A percentile compares a stretch with the other conserved stretches of the same genome.
These are phyloP conservation scores for Ambrosia hybrid DNA, from an alignment of 140 eudicot species.

Conservation along the genomic window DNA sequence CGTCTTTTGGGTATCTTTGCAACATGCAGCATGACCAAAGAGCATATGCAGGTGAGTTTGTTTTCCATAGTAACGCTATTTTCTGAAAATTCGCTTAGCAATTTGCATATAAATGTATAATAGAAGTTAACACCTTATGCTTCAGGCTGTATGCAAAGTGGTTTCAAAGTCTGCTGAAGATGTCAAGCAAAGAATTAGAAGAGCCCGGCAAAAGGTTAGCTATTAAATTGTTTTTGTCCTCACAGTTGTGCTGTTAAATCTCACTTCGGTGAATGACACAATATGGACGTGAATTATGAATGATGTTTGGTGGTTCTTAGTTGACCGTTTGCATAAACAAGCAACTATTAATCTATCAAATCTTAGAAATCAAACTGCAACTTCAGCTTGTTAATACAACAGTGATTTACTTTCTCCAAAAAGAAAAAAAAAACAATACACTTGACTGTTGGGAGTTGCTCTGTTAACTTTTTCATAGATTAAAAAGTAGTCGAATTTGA, in stretches of 20 bases:
- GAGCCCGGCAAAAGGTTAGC: slow-evolving; percentile 91
- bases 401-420: no score
- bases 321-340: no score
- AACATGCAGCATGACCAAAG: slow-evolving; percentile 78
- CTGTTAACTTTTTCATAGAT: no score
- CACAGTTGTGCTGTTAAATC: background rate
- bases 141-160: slow-evolving; percentile 85
- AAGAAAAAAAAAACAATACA: no score
- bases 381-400: no score
- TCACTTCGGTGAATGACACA: no score
- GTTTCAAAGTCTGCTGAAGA: slow-evolving; percentile 91
- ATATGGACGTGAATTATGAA: no score
- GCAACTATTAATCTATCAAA: no score
- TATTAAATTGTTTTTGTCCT: background rate
- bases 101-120: background rate
- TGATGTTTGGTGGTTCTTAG: no score
- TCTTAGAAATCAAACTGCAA: no score
- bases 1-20: slow-evolving; percentile 17
- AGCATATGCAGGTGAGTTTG: slow-evolving; percentile 74
- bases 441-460: no score
- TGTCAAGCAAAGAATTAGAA: slow-evolving; percentile 83
- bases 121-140: slow-evolving; percentile 9
- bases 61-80: background rate
- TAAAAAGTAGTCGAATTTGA: no score
- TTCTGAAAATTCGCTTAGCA: background rate